A percentile compares a stretch with the other conserved stretches of the same genome.
These are phyloP conservation scores for Syzygium grande DNA, from an alignment of 345 rosid species.

Conservation along the genomic window DNA sequence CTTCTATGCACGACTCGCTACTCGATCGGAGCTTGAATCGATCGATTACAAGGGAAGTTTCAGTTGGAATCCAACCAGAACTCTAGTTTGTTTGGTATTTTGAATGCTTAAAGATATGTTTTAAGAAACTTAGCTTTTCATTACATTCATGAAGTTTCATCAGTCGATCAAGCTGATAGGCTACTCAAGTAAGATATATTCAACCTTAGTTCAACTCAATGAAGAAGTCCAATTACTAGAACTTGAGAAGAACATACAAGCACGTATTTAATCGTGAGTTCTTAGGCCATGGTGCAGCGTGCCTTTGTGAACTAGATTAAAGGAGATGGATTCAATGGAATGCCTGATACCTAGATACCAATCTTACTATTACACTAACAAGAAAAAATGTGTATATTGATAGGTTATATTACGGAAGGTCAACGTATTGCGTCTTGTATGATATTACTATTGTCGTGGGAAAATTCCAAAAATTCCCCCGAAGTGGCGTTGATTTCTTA, in stretches of 20 bases:
- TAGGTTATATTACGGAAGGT: neutral
- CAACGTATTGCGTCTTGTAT: neutral
- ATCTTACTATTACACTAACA: neutral
- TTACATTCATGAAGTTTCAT: neutral
- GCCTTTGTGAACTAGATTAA: neutral
- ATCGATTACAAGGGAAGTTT: neutral
- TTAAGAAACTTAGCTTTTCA: neutral
- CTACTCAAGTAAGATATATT: too few relatives aligned
- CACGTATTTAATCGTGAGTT: neutral
- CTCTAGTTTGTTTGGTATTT: neutral
- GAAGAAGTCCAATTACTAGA: neutral
- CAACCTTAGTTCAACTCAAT: neutral
- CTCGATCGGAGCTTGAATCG: neutral
- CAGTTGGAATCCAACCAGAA: neutral
- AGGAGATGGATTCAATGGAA: neutral
- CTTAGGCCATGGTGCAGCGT: neutral
- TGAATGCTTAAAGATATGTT: neutral
- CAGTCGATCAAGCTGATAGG: too few relatives aligned
- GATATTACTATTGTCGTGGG: neutral
- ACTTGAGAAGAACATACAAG: neutral
- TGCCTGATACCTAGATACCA: neutral
- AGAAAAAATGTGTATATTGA: neutral
- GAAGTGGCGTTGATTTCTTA: neutral
- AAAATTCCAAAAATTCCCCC: neutral
- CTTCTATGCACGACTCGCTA: neutral